Percentiles rank a stretch among this genome's conserved stretches.
These are phyloP conservation scores for Fusarium siculi DNA, from an alignment of 2,329 filamentous ascomycete genomes.

Conservation along the genomic window DNA sequence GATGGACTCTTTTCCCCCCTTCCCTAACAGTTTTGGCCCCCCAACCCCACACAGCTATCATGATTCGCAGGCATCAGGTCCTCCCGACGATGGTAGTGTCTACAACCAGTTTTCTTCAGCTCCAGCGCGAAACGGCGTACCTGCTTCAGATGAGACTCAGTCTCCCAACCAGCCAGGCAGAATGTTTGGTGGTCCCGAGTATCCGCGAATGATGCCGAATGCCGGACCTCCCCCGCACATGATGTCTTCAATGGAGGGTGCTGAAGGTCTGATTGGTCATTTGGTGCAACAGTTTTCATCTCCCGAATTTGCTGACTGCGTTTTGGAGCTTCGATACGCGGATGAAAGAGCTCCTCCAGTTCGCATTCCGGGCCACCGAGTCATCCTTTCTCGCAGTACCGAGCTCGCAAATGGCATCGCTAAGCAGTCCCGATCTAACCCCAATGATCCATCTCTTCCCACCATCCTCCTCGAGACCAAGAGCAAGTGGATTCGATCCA, in stretches of 20 bases:
- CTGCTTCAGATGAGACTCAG: conserved; percentile 44
- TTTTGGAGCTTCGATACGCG: conserved; percentile 57
- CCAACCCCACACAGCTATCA: conserved; percentile 71
- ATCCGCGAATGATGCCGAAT: conserved; percentile 49
- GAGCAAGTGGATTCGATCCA: conserved; percentile 64
- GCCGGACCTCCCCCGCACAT: conserved; percentile 44
- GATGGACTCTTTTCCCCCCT: conserved; percentile 48
- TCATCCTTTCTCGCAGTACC: conserved; percentile 65
- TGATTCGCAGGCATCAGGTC: conserved; percentile 67
- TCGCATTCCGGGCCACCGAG: conserved; percentile 63
- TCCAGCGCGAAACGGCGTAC: conserved; percentile 52
- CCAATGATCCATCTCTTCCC: conserved; percentile 39
- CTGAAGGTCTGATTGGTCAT: conserved; percentile 54
- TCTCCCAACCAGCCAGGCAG: conserved; percentile 45
- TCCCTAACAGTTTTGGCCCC: conserved; percentile 59
- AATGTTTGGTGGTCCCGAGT: conserved; percentile 47
- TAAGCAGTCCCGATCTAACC: conserved; percentile 47
- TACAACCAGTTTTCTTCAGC: conserved; percentile 54
- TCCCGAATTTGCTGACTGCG: conserved; percentile 55
- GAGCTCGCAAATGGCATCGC: conserved; percentile 44
- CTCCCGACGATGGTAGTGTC: conserved; percentile 57
- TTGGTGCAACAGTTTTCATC: conserved; percentile 51
- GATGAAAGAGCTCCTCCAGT: conserved; percentile 53
- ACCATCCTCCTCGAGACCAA: conserved; percentile 57
- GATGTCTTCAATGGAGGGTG: conserved; percentile 44